A percentile compares a stretch with the other conserved stretches of the same genome.
Evolutionary conservation across 73 alveolate species (phyloP).

Genomic region (Effrenium voratum): DNA sequence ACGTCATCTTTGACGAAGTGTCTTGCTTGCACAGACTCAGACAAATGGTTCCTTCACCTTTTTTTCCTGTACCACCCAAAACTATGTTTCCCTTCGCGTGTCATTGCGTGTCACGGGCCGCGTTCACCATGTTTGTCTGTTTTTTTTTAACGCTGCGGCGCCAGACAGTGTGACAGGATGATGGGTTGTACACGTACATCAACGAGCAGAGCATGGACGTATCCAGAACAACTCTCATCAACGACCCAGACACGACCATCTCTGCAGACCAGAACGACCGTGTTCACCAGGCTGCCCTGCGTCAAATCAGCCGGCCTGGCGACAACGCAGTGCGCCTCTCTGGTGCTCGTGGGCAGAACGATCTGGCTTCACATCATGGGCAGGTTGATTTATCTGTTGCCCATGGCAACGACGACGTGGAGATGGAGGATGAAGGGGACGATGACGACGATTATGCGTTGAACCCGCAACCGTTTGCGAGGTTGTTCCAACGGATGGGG

Average conservation of each 20-base stretch:
- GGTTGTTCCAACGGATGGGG: not conserved
- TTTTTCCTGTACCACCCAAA: no score
- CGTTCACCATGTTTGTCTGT: no score
- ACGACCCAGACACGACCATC: not conserved
- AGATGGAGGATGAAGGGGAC: not conserved
- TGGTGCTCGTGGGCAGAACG: no score
- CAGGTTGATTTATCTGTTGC: no score
- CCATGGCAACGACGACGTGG: no score
- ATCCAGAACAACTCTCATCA: not conserved
- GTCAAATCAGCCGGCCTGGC: not conserved
- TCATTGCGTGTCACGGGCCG: no score
- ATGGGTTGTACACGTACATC: not conserved
- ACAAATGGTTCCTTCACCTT: no score
- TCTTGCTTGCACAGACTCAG: no score
- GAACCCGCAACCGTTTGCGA: not conserved
- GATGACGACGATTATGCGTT: not conserved
- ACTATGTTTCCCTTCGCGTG: no score
- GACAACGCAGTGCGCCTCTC: no score
- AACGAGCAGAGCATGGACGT: not conserved
- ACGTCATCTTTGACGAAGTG: not conserved
- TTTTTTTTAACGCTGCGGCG: no score
- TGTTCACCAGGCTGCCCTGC: not conserved
- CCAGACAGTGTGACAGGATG: not conserved
- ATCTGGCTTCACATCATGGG: no score
- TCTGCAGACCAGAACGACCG: not conserved